Evolutionary conservation across 2,329 filamentous ascomycete genomes (phyloP).

Genomic region (Epichloe hybrida): DNA sequence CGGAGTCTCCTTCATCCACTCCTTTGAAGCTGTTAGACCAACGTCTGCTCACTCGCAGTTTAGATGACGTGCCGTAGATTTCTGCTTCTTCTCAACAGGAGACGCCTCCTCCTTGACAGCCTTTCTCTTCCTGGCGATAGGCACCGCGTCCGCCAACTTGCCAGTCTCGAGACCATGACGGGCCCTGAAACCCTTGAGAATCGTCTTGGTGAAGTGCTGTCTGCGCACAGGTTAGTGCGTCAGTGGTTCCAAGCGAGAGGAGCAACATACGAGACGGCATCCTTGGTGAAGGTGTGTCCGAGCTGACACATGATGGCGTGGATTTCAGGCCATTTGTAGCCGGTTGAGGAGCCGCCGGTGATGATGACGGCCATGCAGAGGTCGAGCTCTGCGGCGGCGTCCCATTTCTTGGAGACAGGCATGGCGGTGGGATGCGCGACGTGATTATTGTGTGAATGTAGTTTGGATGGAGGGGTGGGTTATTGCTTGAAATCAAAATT

Average conservation of each 20-base stretch:
- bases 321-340: conserved; percentile 21
- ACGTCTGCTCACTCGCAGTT: too few species aligned
- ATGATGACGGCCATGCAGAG: conserved; percentile 24
- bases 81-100: background rate
- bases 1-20: too few species aligned
- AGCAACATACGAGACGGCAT: conserved; percentile 24
- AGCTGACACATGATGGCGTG: conserved; percentile 18
- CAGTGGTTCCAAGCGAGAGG: background rate
- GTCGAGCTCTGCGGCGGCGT: conserved; percentile 21
- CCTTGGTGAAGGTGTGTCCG: conserved; percentile 23
- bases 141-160: conserved; percentile 2
- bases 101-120: background rate
- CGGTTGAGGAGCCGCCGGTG: conserved; percentile 9
- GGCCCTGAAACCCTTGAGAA: conserved; percentile 22
- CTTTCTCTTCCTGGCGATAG: conserved; percentile 7
- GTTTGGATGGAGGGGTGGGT: background rate
- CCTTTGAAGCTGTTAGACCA: too few species aligned
- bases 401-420: conserved; percentile 24
- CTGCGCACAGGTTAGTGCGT: conserved; percentile 10
- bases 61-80: background rate
- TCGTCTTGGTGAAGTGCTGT: conserved; percentile 26
- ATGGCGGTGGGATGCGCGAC: conserved; percentile 10
- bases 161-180: conserved; percentile 11
- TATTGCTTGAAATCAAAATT: too few species aligned
- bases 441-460: background rate